Percentiles rank a stretch among this genome's conserved stretches.
These are phyloP conservation scores for Neurospora discreta DNA, from an alignment of 495 filamentous ascomycete species.

Conservation along the genomic window DNA sequence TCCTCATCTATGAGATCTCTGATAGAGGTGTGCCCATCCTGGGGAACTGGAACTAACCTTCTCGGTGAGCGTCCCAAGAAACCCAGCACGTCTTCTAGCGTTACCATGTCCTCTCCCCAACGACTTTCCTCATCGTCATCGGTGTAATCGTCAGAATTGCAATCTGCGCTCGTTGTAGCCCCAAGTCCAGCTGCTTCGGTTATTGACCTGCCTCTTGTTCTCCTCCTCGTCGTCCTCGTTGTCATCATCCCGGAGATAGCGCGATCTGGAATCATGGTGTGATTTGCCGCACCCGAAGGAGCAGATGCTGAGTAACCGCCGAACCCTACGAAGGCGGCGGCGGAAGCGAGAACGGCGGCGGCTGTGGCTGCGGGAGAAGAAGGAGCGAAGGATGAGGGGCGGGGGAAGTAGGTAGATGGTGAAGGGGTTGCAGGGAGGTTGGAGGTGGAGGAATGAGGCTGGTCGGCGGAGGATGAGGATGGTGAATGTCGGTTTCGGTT, in stretches of 20 bases:
- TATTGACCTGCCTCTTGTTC: neutral
- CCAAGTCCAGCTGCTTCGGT: neutral
- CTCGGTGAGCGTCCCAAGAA: neutral
- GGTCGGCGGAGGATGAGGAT: neutral
- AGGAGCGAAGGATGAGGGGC: neutral
- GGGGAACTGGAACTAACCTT: constrained; percentile 8
- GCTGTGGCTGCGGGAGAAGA: neutral
- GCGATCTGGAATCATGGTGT: neutral
- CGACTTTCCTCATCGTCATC: constrained; percentile 16
- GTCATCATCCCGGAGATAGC: neutral
- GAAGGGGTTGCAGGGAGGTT: neutral
- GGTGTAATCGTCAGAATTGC: constrained; percentile 19
- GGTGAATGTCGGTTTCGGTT: neutral
- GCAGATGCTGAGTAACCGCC: neutral
- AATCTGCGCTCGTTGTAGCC: neutral
- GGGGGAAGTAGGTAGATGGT: neutral
- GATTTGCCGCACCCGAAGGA: neutral
- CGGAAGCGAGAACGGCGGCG: neutral
- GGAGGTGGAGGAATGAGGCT: neutral
- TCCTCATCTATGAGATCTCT: constrained; percentile 4
- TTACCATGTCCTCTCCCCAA: neutral
- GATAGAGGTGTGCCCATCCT: constrained; percentile 45
- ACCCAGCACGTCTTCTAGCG: neutral
- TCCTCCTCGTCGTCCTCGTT: neutral
- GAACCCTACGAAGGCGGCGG: neutral